Conservation (phyloP, 306 rosid genomes). For the Ormosia emarginata region DNA sequence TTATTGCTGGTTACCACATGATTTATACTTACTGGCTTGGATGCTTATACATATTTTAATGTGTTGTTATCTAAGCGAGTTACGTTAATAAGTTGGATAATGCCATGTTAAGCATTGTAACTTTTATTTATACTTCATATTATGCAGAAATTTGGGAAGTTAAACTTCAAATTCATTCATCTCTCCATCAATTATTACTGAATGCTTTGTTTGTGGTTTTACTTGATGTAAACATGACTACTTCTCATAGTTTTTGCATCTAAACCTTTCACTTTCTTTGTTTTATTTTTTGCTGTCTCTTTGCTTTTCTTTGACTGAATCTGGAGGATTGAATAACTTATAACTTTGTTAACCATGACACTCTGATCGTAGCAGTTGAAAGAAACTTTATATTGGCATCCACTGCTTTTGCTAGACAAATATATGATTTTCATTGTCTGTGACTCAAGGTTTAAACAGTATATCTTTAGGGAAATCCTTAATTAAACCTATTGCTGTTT, state of each 20-base stretch:
- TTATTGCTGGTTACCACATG: neutral
- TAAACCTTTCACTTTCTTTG: neutral
- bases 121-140: neutral
- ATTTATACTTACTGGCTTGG: neutral
- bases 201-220: neutral
- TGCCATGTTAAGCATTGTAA: slow-evolving; percentile 7
- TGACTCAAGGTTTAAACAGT: neutral
- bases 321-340: neutral
- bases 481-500: neutral
- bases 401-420: neutral
- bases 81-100: slow-evolving; percentile 4
- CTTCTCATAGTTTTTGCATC: neutral
- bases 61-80: neutral
- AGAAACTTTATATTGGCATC: neutral
- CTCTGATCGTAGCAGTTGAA: slow-evolving; percentile 5
- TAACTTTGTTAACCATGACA: neutral
- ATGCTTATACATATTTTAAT: neutral
- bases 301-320: neutral
- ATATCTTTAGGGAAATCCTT: slow-evolving; percentile 5
- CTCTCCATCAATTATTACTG: neutral
- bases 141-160: neutral
- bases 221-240: slow-evolving; percentile 1
- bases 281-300: neutral
- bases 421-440: neutral
- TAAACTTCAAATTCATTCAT: neutral